Base-by-base conservation (phyloP, 495 filamentous ascomycete genomes). In the Penicillium bovifimosum region DNA sequence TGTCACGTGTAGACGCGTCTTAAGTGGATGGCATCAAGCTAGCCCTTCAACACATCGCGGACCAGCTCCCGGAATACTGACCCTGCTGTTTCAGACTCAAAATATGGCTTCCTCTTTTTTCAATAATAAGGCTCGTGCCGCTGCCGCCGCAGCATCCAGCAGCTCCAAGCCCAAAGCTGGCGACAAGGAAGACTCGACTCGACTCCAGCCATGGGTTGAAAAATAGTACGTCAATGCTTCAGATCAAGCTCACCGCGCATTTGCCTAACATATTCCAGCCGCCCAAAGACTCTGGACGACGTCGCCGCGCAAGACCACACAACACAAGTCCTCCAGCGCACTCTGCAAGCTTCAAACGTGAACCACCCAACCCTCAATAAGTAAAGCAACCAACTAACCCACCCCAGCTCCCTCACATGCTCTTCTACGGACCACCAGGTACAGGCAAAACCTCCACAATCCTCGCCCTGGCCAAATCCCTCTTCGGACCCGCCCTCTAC, bases 391-490 rank as follows among this genome's bases (percentile, higher is more conserved):
- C 35, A 51, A 32, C 3, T 24, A 11, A 32, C 26, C 26, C 32
- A 17, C 8, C 9, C 27, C 50, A 92, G 87, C 86, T 99, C 41
- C 93, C 93, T 17, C 95, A 99, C 69, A 96, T 99, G 90, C 89
- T 99, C 65, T 97, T 97, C 77, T 99, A 99, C 63, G 95, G 95
- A 6, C 95, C 93, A 0, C 93, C 93, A 0, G 93, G 93, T 35
- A 99, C 95, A 1, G 93, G 93, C 56, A 99, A 99, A 71, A 99
- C 93, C n/a, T 96, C 90, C 5, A 97, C 95, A 1, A 91, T 99
- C 64, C 90, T 99, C 58, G 86, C 86, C 13, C 89, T 99, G 28
- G 91, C 92, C 34, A 96, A 96, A 71, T 91, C 96, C 60, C 89
- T 99, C 56, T 99, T 95, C 76, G 93, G 92, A 11, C 93, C 93